A percentile compares a stretch with the other conserved stretches of the same genome.
Conservation (phyloP, 768 basidiomycete species). For the Hericium coralloides region DNA sequence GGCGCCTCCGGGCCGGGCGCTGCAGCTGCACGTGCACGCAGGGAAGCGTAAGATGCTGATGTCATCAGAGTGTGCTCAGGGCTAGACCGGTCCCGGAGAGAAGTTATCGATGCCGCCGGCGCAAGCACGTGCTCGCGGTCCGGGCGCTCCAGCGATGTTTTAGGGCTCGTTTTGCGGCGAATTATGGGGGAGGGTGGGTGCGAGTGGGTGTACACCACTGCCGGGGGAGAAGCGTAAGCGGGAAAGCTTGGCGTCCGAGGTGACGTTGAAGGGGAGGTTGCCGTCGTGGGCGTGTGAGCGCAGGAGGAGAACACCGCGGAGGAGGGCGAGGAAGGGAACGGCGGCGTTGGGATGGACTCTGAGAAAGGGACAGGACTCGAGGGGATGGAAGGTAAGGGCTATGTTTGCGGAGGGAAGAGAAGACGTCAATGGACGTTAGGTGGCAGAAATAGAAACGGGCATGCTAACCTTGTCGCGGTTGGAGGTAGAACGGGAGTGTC, state of each 20-base stretch:
- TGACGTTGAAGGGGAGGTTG: conserved; percentile 7
- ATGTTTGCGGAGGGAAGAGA: background rate
- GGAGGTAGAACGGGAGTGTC: conserved; percentile 2
- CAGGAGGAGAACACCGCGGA: conserved; percentile 5
- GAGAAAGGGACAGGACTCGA: conserved; percentile 6
- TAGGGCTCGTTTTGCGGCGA: background rate
- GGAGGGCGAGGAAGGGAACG: conserved; percentile 1
- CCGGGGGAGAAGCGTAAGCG: background rate
- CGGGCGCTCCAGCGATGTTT: background rate
- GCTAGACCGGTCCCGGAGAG: conserved; percentile 8
- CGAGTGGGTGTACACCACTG: background rate
- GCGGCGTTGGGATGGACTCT: conserved; percentile 5
- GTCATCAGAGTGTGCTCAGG: background rate
- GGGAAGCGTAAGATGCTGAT: conserved; percentile 10
- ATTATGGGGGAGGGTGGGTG: background rate
- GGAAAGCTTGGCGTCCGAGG: conserved; percentile 3
- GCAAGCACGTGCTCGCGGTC: conserved; percentile 1
- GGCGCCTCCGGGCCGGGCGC: conserved; percentile 6
- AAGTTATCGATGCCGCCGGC: conserved; percentile 12
- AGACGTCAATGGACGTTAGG: background rate
- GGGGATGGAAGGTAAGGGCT: conserved; percentile 5
- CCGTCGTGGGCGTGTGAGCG: conserved; percentile 9
- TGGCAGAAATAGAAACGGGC: background rate
- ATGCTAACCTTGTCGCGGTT: conserved; percentile 12
- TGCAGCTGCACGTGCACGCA: background rate